A percentile compares a stretch with the other conserved stretches of the same genome.
Evolutionary conservation across 2,329 filamentous ascomycete genomes (phyloP).

Genomic region (Rhinocladiella similis): DNA sequence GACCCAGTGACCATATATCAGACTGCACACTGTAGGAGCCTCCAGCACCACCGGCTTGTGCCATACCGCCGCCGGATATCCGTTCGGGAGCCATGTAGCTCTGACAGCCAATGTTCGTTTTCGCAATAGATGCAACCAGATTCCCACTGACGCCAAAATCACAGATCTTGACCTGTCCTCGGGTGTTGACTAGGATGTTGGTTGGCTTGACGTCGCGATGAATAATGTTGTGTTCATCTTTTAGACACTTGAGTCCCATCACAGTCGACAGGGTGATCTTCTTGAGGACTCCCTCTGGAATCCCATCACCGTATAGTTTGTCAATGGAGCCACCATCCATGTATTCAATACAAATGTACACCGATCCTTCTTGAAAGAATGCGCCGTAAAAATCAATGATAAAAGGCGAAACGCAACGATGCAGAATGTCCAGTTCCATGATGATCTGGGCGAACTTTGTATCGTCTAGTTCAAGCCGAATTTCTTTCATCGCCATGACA

Average conservation of each 20-base stretch:
- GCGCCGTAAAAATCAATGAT: slow-evolving; percentile 99
- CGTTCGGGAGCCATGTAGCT: slow-evolving; percentile 99
- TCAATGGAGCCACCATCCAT: slow-evolving; percentile 99
- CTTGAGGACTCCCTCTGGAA: slow-evolving; percentile 81
- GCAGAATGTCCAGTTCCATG: slow-evolving; percentile 94
- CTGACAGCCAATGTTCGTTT: slow-evolving; percentile 98
- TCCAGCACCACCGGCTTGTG: slow-evolving; percentile 67
- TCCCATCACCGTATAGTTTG: slow-evolving; percentile 86
- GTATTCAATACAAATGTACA: slow-evolving; percentile 99
- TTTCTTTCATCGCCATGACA: slow-evolving; percentile 99
- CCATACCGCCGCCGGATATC: slow-evolving; percentile 82
- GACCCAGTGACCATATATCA: slow-evolving; percentile 93
- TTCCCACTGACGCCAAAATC: slow-evolving; percentile 98
- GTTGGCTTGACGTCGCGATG: slow-evolving; percentile 98
- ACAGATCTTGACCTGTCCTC: slow-evolving; percentile 94
- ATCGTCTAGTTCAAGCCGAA: slow-evolving; percentile 91
- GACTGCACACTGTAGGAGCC: slow-evolving; percentile 97
- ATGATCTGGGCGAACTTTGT: slow-evolving; percentile 96
- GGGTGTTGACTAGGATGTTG: slow-evolving; percentile 91
- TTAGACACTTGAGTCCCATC: slow-evolving; percentile 86
- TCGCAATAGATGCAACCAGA: slow-evolving; percentile 93
- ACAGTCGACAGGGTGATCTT: slow-evolving; percentile 91
- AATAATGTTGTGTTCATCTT: slow-evolving; percentile 99
- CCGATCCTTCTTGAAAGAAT: slow-evolving; percentile 97
- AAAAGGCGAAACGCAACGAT: slow-evolving; percentile 90